A percentile compares a stretch with the other conserved stretches of the same genome.
phyloP scores from a whole-genome alignment of 2,329 filamentous ascomycete species.

The Helotiales sp. region DNA sequence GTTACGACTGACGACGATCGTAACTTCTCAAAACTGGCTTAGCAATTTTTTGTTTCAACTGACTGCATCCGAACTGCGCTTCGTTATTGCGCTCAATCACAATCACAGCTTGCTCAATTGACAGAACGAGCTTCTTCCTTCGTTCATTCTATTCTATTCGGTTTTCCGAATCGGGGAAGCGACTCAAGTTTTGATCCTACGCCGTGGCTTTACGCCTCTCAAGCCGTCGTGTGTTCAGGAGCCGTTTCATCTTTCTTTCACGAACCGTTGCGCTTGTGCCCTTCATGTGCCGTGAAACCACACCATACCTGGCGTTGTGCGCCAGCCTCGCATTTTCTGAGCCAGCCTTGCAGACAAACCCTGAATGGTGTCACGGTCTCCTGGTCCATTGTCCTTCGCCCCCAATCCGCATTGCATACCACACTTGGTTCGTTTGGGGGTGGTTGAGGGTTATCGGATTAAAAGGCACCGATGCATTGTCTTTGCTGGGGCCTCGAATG shows the following conservation, averaged over 20 bases:
- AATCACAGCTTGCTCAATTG: neutral
- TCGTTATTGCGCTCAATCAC: neutral
- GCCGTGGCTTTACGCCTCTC: conserved; percentile 6
- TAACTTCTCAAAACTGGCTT: neutral
- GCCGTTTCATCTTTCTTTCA: conserved; percentile 9
- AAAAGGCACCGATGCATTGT: conserved; percentile 1
- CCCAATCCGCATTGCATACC: conserved; percentile 4
- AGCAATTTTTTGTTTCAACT: neutral
- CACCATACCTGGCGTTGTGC: no score
- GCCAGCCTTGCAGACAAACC: conserved; percentile 7
- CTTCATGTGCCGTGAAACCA: conserved; percentile 9
- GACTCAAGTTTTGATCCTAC: neutral
- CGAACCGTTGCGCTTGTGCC: neutral
- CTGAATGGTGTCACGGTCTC: neutral
- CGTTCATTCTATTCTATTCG: neutral
- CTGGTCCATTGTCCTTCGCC: conserved; percentile 7
- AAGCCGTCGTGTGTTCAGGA: conserved; percentile 8
- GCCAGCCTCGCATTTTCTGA: no score
- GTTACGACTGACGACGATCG: neutral
- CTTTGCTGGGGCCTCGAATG: neutral
- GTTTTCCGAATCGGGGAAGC: neutral
- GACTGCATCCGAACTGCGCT: neutral
- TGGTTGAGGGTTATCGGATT: neutral
- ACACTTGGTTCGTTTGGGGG: neutral
- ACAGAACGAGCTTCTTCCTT: neutral